These are phyloP conservation scores for Williopsis jadinii DNA, from an alignment of 1,139 yeast genomes.

Conservation along the genomic window DNA sequence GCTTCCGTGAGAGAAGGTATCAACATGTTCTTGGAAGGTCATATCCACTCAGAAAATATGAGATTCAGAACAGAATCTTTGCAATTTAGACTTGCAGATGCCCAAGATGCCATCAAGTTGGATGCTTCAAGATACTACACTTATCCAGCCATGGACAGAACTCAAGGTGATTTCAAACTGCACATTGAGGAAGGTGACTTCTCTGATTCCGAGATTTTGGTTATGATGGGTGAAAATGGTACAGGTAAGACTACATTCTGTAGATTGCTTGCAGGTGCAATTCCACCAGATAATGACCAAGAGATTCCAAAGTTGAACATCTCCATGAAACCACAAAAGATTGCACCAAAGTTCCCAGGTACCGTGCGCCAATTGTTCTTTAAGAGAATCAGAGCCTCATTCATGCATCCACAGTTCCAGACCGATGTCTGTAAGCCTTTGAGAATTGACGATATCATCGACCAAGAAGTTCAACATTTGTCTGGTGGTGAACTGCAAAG, in stretches of 20 bases:
- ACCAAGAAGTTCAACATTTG: slow-evolving; percentile 94
- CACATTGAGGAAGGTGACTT: slow-evolving; percentile 80
- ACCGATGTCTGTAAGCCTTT: slow-evolving; percentile 96
- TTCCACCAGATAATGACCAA: slow-evolving; percentile 72
- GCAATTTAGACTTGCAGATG: slow-evolving; percentile 92
- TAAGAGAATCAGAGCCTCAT: slow-evolving; percentile 91
- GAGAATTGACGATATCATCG: slow-evolving; percentile 87
- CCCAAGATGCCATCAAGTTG: slow-evolving; percentile 66
- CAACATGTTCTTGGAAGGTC: slow-evolving; percentile 95
- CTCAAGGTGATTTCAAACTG: slow-evolving; percentile 93
- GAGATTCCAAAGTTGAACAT: slow-evolving; percentile 84
- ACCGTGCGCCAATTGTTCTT: slow-evolving; percentile 96
- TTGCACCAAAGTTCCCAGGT: slow-evolving; percentile 97
- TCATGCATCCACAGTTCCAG: slow-evolving; percentile 95
- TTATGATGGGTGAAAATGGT: slow-evolving; percentile 99
- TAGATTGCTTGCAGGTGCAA: slow-evolving; percentile 87
- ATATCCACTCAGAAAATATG: slow-evolving; percentile 92
- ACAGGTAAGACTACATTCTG: slow-evolving; percentile 98
- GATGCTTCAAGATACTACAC: slow-evolving; percentile 74
- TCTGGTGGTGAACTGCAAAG: slow-evolving; percentile 99
- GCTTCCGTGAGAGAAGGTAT: slow-evolving; percentile 97
- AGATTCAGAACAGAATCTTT: slow-evolving; percentile 93
- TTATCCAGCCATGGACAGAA: slow-evolving; percentile 79
- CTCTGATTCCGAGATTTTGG: slow-evolving; percentile 93
- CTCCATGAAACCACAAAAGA: slow-evolving; percentile 97